These are phyloP conservation scores for Blastobotrys malaysiensis DNA, from an alignment of 1,139 yeast genomes.

Conservation along the genomic window DNA sequence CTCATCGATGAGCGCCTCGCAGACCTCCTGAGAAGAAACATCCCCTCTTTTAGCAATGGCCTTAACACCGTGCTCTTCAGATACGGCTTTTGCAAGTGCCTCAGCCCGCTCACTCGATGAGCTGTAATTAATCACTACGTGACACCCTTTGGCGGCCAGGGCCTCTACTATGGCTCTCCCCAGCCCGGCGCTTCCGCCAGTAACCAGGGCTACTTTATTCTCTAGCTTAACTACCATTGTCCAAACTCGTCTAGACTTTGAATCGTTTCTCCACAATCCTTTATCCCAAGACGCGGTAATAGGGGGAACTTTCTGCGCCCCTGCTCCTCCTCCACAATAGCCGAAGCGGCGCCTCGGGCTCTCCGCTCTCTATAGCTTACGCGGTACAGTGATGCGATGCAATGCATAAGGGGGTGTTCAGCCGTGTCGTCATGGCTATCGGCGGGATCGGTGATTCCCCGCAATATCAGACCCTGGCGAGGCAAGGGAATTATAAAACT, in stretches of 20 bases:
- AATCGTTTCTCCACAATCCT: background rate
- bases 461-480: background rate
- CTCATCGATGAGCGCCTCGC: constrained; percentile 21
- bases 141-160: constrained; percentile 26
- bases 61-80: constrained; percentile 15
- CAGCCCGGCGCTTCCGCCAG: constrained; percentile 32
- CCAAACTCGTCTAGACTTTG: background rate
- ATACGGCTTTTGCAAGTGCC: constrained; percentile 23
- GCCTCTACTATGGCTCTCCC: constrained; percentile 27
- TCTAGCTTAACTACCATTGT: constrained; percentile 17
- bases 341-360: background rate
- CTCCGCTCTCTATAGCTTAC: background rate
- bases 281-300: background rate
- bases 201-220: constrained; percentile 27
- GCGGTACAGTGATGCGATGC: background rate
- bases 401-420: background rate
- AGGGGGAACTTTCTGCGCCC: background rate
- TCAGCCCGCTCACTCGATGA: constrained; percentile 30
- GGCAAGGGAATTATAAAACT: background rate
- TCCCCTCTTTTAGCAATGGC: constrained; percentile 23
- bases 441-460: constrained; percentile 2
- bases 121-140: constrained; percentile 33
- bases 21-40: constrained; percentile 19
- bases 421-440: background rate
- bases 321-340: background rate